These are phyloP conservation scores for Omphalotus olearius DNA, from an alignment of 1,284 basidiomycete genomes.

Conservation along the genomic window DNA sequence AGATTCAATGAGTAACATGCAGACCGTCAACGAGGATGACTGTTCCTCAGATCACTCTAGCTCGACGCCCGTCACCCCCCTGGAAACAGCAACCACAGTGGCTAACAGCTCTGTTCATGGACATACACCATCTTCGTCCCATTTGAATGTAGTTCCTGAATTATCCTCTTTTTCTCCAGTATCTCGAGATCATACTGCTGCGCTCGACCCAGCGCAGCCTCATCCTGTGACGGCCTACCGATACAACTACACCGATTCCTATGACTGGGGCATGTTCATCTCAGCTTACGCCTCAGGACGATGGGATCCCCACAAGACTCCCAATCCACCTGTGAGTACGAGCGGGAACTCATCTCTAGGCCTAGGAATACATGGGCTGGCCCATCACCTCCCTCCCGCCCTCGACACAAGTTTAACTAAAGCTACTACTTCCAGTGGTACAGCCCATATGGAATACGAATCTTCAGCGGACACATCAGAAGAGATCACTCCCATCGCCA, in stretches of 20 bases:
- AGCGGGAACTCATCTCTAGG: no score
- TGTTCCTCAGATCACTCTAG: slow-evolving; percentile 10
- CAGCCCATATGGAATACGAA: no score
- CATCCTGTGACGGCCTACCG: background rate
- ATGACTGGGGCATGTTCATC: slow-evolving; percentile 77
- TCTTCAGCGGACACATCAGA: no score
- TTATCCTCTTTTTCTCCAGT: background rate
- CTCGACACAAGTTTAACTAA: no score
- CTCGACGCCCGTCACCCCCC: slow-evolving; percentile 11
- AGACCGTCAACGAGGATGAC: slow-evolving; percentile 15
- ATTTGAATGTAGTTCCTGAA: no score
- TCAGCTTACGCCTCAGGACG: slow-evolving; percentile 70
- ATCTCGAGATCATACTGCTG: no score
- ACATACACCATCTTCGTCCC: background rate
- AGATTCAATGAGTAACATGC: slow-evolving; percentile 8
- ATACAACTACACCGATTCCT: slow-evolving; percentile 18
- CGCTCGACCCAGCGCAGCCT: background rate
- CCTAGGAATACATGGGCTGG: no score
- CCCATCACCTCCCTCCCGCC: no score
- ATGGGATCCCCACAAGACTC: slow-evolving; percentile 79
- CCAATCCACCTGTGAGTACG: slow-evolving; percentile 47
- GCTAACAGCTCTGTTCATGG: background rate
- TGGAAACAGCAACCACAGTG: slow-evolving; percentile 1
- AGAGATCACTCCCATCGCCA: slow-evolving; percentile 16
- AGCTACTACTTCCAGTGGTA: no score